A percentile compares a stretch with the other conserved stretches of the same genome.
phyloP scores from a whole-genome alignment of 768 basidiomycete species.

The Aureoboletus auriporus region DNA sequence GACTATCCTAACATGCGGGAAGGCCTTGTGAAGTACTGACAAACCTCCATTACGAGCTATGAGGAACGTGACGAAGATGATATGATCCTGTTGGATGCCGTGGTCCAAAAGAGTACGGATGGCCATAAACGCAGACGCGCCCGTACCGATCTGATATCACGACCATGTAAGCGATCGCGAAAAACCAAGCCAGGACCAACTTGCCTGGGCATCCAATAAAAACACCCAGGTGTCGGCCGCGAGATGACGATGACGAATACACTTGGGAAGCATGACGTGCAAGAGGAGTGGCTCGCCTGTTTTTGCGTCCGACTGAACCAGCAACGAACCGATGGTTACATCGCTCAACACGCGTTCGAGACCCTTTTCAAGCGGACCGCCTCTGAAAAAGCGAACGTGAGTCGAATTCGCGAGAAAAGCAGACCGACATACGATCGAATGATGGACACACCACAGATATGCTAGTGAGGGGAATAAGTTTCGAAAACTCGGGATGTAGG shows the following conservation, averaged over 20 bases:
- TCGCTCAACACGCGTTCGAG: slow-evolving; percentile 86
- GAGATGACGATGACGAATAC: slow-evolving; percentile 58
- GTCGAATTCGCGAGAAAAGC: neutral
- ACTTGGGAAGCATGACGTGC: slow-evolving; percentile 74
- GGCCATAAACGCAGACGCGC: slow-evolving; percentile 91
- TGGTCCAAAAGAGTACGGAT: slow-evolving; percentile 93
- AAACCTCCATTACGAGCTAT: slow-evolving; percentile 82
- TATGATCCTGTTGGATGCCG: slow-evolving; percentile 77
- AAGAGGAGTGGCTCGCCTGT: slow-evolving; percentile 88
- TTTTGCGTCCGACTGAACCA: slow-evolving; percentile 83
- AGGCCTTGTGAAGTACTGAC: slow-evolving; percentile 72
- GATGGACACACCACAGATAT: slow-evolving; percentile 86
- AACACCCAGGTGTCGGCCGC: slow-evolving; percentile 79
- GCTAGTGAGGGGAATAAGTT: slow-evolving; percentile 33
- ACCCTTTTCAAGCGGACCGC: slow-evolving; percentile 87
- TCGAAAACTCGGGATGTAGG: neutral
- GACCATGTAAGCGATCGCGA: neutral
- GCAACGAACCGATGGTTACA: slow-evolving; percentile 80
- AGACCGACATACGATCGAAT: slow-evolving; percentile 66
- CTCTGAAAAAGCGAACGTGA: slow-evolving; percentile 40
- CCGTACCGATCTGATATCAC: slow-evolving; percentile 78
- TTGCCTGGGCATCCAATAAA: slow-evolving; percentile 83
- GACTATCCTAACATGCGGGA: slow-evolving; percentile 81
- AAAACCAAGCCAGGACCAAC: neutral
- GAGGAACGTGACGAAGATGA: slow-evolving; percentile 88